Percentiles rank a stretch among this genome's conserved stretches.
Conservation (phyloP, 768 basidiomycete genomes). For the Boletellus ananiceps region DNA sequence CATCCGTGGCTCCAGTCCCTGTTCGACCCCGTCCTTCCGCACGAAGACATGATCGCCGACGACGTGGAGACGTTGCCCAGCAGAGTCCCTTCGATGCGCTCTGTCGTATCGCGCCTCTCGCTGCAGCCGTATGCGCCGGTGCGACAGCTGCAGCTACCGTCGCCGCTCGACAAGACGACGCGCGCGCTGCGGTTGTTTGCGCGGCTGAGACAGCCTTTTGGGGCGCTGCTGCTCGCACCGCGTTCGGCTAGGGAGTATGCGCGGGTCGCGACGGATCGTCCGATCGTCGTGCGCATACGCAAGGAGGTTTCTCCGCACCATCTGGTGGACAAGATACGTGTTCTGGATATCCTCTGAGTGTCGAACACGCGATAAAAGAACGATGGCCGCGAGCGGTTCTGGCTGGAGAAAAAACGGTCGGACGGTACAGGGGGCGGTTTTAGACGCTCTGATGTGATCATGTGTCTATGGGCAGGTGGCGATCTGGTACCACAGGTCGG, state of each 20-base stretch:
- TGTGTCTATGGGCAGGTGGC: too few species aligned
- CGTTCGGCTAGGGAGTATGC: conserved; percentile 11
- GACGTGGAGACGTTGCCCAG: conserved; percentile 3
- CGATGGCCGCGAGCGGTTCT: too few species aligned
- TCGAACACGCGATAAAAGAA: too few species aligned
- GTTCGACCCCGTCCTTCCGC: conserved; percentile 14
- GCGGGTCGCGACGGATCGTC: conserved; percentile 16
- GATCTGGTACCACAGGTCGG: too few species aligned
- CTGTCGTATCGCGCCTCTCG: not conserved
- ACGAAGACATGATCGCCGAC: conserved; percentile 17
- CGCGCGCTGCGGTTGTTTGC: conserved; percentile 12
- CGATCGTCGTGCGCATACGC: conserved; percentile 12
- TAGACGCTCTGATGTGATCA: too few species aligned
- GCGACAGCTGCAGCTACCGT: conserved; percentile 1
- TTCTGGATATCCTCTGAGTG: conserved; percentile 12
- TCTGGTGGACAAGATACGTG: conserved; percentile 13
- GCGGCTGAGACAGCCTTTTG: conserved; percentile 15
- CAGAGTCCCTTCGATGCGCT: not conserved
- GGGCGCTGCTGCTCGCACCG: conserved; percentile 13
- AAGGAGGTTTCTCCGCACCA: conserved; percentile 5
- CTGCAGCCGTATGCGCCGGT: not conserved
- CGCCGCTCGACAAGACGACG: conserved; percentile 14
- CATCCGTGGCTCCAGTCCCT: conserved; percentile 17
- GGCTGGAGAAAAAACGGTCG: too few species aligned
- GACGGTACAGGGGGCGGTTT: too few species aligned